These are phyloP conservation scores for Fraxinus dipetala DNA, from an alignment of 305 asterid species.

Conservation along the genomic window DNA sequence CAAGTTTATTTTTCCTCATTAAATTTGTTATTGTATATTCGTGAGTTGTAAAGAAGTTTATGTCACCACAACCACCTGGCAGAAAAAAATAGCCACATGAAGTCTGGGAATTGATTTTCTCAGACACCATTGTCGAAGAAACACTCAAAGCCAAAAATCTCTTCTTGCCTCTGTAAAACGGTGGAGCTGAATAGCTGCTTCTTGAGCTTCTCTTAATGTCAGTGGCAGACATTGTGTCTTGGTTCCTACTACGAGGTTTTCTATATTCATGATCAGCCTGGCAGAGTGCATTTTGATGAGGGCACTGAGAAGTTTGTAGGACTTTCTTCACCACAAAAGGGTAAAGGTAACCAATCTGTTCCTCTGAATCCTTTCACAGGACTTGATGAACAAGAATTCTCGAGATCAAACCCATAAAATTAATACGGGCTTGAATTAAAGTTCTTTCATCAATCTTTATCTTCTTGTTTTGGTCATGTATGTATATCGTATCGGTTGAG, in stretches of 20 bases:
- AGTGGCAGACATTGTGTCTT: constrained; percentile 23
- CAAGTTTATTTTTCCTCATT: constrained; percentile 5
- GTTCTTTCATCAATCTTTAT: constrained; percentile 19
- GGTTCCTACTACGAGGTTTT: constrained; percentile 26
- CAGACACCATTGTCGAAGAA: constrained; percentile 36
- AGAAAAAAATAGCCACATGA: constrained; percentile 14
- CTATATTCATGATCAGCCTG: constrained; percentile 23
- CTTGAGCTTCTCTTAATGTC: constrained; percentile 32
- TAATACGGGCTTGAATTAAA: no score
- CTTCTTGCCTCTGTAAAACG: constrained; percentile 60
- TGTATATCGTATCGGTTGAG: no score
- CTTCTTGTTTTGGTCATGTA: constrained; percentile 28
- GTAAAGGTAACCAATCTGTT: constrained; percentile 33
- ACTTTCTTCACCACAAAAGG: constrained; percentile 31
- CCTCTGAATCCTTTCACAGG: constrained; percentile 36
- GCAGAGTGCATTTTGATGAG: constrained; percentile 27
- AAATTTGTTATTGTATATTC: neutral
- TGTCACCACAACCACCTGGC: constrained; percentile 27
- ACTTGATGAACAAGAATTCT: constrained; percentile 30
- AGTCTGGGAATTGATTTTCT: constrained; percentile 23
- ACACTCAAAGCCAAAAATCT: constrained; percentile 45
- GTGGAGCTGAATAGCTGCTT: constrained; percentile 90
- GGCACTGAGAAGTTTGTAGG: constrained; percentile 26
- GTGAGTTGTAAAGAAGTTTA: constrained; percentile 12
- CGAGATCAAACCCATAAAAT: constrained; percentile 24